Evolutionary conservation across 352 stramenopile species (phyloP), one percentile per base, ranked within the genome.

Genomic region (Lagenidium sp.): DNA sequence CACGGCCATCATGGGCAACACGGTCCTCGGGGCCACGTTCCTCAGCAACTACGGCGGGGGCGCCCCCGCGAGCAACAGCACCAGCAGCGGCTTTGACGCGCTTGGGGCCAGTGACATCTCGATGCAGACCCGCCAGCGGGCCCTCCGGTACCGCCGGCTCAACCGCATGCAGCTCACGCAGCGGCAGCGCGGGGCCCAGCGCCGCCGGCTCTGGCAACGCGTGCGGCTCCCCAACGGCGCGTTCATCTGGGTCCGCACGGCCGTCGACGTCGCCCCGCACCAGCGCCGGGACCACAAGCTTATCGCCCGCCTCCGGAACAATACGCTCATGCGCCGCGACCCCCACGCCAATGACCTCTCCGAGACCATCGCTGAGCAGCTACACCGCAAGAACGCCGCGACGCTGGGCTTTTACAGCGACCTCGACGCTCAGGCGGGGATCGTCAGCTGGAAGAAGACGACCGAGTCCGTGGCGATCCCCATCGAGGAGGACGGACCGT

Each of bases 81-180:
- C 8, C 8, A 32, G 28, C 28, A 13, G 24, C 42, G 52, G 13
- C 37, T 57, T 12, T 16, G 19, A 15, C 6, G 23, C 35, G 11
- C 13, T 45, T 22, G 42, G 42, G 12, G 34, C 53, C 6, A 26
- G 46, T 11, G 54, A 63, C 18, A 41, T 47, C n/a, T 34, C 39
- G n/a, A 57, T 57, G 38, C 42, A 29, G 41, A 65, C 49, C 29
- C 52, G 60, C n/a, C 60, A 70, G 39, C 60, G 60, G 3, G 60
- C 60, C n/a, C 38, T 70, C 26, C 45, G 58, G 25, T 70, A 70
- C 39, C 60, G 60, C 6, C 60, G 60, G 5, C 50, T 66, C 24
- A 70, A 70, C 44, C 50, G 50, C 36, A 66, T 66, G 56, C 60
- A 70, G 47, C 50, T 70, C 40, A 70, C 53, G 24, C 60, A 70